A percentile compares a stretch with the other conserved stretches of the same genome.
Evolutionary conservation across 331 rosid species (phyloP).

Genomic region (Saraca asoca): DNA sequence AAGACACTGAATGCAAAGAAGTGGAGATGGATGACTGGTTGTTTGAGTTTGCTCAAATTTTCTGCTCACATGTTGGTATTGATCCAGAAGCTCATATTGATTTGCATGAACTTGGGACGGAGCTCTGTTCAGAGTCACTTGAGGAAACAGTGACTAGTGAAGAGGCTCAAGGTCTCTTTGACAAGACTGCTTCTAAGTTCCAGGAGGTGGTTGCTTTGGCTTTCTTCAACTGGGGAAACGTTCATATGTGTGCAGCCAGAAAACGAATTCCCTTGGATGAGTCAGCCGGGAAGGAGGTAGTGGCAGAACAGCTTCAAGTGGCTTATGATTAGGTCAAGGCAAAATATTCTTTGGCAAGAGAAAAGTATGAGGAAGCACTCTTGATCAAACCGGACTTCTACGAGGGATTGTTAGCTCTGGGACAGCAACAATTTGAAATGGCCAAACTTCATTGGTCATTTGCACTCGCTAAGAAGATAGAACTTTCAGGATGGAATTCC

Average conservation of each 20-base stretch:
- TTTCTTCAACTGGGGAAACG: constrained; percentile 71
- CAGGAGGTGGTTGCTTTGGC: constrained; percentile 74
- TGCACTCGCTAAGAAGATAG: constrained; percentile 86
- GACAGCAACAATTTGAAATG: constrained; percentile 93
- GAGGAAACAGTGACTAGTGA: constrained; percentile 69
- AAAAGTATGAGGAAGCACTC: constrained; percentile 80
- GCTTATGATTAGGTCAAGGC: constrained; percentile 71
- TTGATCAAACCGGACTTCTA: constrained; percentile 70
- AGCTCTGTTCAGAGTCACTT: constrained; percentile 66
- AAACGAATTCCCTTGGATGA: constrained; percentile 65
- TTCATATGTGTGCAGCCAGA: constrained; percentile 69
- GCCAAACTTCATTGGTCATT: constrained; percentile 98
- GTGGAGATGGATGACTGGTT: constrained; percentile 73
- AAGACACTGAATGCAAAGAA: constrained; percentile 74
- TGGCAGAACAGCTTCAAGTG: constrained; percentile 62
- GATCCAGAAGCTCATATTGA: constrained; percentile 69
- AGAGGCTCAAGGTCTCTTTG: constrained; percentile 62
- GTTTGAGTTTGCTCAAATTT: constrained; percentile 68
- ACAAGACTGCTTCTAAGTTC: constrained; percentile 64
- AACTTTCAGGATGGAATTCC: constrained; percentile 70
- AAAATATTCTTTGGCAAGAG: constrained; percentile 56
- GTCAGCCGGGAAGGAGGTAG: constrained; percentile 58
- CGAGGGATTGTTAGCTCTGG: constrained; percentile 62
- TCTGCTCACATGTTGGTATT: constrained; percentile 63
- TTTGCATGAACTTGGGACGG: constrained; percentile 72